These are phyloP conservation scores for Clonostachys chloroleuca DNA, from an alignment of 2,329 filamentous ascomycete genomes.

Conservation along the genomic window DNA sequence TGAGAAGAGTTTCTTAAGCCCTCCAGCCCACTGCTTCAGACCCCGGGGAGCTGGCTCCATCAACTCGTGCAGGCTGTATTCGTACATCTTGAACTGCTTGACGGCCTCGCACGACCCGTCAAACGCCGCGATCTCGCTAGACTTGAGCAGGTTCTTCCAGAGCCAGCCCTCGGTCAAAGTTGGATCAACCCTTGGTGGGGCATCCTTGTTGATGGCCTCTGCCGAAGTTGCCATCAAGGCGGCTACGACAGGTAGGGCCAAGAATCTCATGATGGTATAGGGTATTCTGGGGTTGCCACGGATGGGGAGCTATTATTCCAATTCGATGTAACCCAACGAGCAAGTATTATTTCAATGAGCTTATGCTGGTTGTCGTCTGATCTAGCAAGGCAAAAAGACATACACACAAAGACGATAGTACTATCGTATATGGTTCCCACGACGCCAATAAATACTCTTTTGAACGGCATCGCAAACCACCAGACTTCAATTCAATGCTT, in stretches of 20 bases:
- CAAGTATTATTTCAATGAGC: too few species aligned
- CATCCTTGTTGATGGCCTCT: slow-evolving; percentile 19
- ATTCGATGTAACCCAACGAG: too few species aligned
- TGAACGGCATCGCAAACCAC: background rate
- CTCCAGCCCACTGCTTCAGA: slow-evolving; percentile 29
- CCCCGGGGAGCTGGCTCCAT: slow-evolving; percentile 27
- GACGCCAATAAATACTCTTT: slow-evolving; percentile 1
- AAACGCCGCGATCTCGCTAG: slow-evolving; percentile 18
- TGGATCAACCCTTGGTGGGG: slow-evolving; percentile 17
- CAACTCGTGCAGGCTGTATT: slow-evolving; percentile 39
- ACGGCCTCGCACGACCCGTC: slow-evolving; percentile 24
- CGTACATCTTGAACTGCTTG: slow-evolving; percentile 26
- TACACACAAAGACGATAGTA: too few species aligned
- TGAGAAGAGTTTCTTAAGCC: slow-evolving; percentile 32
- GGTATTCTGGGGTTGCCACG: background rate
- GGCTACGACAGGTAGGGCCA: slow-evolving; percentile 3
- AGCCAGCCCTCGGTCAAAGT: slow-evolving; percentile 30
- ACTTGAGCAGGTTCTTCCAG: slow-evolving; percentile 33
- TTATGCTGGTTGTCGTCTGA: too few species aligned
- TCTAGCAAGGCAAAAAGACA: too few species aligned
- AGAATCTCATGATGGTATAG: slow-evolving; percentile 14
- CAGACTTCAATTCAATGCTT: slow-evolving; percentile 6
- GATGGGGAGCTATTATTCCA: too few species aligned
- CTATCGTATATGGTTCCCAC: too few species aligned
- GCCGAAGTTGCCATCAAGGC: slow-evolving; percentile 8